These are phyloP conservation scores for Globisporangium paroecandrum DNA, from an alignment of 352 stramenopile genomes.

Conservation along the genomic window DNA sequence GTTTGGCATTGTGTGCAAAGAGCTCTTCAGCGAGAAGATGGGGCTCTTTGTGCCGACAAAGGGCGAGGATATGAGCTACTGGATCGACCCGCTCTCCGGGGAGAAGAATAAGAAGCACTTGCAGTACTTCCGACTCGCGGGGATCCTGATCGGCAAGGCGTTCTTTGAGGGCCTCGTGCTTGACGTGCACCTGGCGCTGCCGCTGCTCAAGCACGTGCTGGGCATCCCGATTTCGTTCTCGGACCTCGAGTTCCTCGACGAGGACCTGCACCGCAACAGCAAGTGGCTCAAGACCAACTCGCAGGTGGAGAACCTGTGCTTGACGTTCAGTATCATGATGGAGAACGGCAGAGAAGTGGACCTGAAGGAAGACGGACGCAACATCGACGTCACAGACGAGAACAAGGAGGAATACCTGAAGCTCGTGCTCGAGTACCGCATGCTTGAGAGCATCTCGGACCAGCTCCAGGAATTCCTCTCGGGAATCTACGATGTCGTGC, in stretches of 20 bases:
- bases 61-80: slow-evolving; percentile 67
- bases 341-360: slow-evolving; percentile 77
- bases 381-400: slow-evolving; percentile 94
- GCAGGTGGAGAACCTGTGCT: slow-evolving; percentile 45
- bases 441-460: slow-evolving; percentile 67
- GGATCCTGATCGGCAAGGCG: slow-evolving; percentile 59
- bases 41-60: slow-evolving; percentile 57
- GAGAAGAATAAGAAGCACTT: slow-evolving; percentile 44
- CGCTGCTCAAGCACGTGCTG: slow-evolving; percentile 68
- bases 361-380: slow-evolving; percentile 84
- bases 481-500: slow-evolving; percentile 76
- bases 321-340: slow-evolving; percentile 76
- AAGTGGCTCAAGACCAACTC: slow-evolving; percentile 63
- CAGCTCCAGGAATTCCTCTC: slow-evolving; percentile 63
- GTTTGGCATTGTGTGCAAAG: slow-evolving; percentile 57
- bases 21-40: slow-evolving; percentile 49
- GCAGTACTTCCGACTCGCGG: slow-evolving; percentile 56
- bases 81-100: slow-evolving; percentile 58
- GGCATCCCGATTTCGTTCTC: slow-evolving; percentile 77
- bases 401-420: slow-evolving; percentile 94
- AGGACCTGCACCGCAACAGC: slow-evolving; percentile 65
- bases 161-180: slow-evolving; percentile 64
- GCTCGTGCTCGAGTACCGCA: slow-evolving; percentile 66
- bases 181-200: slow-evolving; percentile 56
- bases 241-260: slow-evolving; percentile 69